phyloP scores from a whole-genome alignment of 257 asterid species.

The Ligustrum vulgare region DNA sequence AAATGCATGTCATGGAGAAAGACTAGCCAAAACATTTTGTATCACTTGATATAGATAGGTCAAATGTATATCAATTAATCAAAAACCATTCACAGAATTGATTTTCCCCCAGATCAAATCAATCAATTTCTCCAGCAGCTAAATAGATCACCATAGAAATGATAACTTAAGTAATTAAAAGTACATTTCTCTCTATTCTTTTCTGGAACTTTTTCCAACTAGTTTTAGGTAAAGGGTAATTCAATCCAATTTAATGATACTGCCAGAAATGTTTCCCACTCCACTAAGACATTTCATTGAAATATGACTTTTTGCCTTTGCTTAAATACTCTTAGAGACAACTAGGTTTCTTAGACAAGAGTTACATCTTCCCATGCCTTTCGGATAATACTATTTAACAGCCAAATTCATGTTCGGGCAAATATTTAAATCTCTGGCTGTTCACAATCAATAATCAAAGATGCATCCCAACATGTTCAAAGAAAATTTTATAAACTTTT shows the following conservation, averaged over 20 bases:
- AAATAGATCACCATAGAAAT: background rate
- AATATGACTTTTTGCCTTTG: background rate
- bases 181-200: background rate
- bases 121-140: background rate
- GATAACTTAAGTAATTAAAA: background rate
- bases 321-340: background rate
- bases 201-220: background rate
- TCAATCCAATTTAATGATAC: background rate
- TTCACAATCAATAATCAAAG: background rate
- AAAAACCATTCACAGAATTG: background rate
- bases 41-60: background rate
- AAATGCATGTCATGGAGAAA: background rate
- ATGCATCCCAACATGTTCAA: background rate
- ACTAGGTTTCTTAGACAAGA: background rate
- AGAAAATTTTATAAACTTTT: background rate
- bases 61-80: background rate
- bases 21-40: no score
- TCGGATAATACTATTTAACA: background rate
- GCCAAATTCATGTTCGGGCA: background rate
- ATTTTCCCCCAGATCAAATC: background rate
- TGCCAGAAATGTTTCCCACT: background rate
- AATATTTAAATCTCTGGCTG: background rate
- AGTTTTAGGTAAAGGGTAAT: background rate
- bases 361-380: background rate
- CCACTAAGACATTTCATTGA: background rate